phyloP scores from a whole-genome alignment of 768 basidiomycete genomes.

The Rubroboletus satanas region DNA sequence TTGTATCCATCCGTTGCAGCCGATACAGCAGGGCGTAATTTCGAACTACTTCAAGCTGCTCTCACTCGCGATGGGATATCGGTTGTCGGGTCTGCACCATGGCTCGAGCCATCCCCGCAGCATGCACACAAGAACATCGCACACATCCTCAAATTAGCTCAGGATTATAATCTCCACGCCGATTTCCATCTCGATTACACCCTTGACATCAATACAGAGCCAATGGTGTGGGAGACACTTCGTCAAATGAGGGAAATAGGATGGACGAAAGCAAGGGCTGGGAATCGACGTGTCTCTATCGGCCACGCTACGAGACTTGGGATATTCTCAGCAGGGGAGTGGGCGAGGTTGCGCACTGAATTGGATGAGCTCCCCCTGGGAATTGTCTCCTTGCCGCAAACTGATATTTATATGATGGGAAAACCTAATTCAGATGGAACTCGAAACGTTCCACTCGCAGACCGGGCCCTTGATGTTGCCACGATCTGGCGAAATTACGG shows the following conservation, averaged over 20 bases:
- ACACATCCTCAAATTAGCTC: conserved; percentile 48
- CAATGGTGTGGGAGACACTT: conserved; percentile 55
- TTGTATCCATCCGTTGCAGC: conserved; percentile 40
- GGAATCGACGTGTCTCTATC: conserved; percentile 44
- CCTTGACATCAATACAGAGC: conserved; percentile 46
- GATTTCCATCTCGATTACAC: conserved; percentile 73
- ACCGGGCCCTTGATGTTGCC: conserved; percentile 54
- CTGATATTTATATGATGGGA: conserved; percentile 69
- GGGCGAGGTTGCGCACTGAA: conserved; percentile 39
- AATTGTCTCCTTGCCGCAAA: conserved; percentile 58
- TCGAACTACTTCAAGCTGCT: conserved; percentile 43
- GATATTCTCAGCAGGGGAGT: conserved; percentile 44
- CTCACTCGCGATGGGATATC: conserved; percentile 38
- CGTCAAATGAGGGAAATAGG: conserved; percentile 34
- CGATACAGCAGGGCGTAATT: conserved; percentile 42
- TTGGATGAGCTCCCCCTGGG: conserved; percentile 42
- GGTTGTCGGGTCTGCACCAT: conserved; percentile 62
- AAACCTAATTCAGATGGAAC: conserved; percentile 26
- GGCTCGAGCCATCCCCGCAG: conserved; percentile 50
- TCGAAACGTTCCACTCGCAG: conserved; percentile 35
- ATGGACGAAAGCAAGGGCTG: conserved; percentile 23
- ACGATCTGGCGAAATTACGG: conserved; percentile 42
- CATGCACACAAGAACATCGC: conserved; percentile 52
- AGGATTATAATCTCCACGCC: conserved; percentile 35
- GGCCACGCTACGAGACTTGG: conserved; percentile 61